Evolutionary conservation across 2,329 filamentous ascomycete genomes (phyloP), one percentile per base, ranked within the genome.

Genomic region (Diaporthe velutina): DNA sequence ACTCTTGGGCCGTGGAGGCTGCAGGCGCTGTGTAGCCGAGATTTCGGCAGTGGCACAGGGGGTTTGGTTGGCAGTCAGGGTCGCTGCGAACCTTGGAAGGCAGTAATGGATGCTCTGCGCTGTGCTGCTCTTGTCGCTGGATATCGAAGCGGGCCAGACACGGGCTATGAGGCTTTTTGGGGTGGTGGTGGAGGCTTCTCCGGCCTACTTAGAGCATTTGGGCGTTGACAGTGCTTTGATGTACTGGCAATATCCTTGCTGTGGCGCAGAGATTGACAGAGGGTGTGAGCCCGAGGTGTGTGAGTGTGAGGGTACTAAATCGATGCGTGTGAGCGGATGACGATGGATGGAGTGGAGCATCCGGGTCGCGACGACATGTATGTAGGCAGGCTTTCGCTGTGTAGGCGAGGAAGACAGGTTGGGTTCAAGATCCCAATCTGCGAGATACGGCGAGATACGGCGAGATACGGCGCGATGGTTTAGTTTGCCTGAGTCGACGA

Each of bases 241-340:
- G n/a, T 68, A 40, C 50, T 55, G 58, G 72, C 72, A 74, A 60
- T 48, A 76, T 73, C 73, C 75, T 68, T 76, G 75, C 33, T 28
- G 35, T 61, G 54, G 35, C 54, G 68, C 61, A 66, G 45, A 73
- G 58, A 42, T 50, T 50, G 52, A 22, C 45, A 48, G 40, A 38
- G 48, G 25, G 45, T 52, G 38, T 40, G 48, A 48, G 68, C 57
- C 50, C 22, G 68, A 67, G 35, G 71, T 61, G 57, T 50, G 54
- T 70, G 68, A 64, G 72, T 45, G 71, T 50, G 50, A 52, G 54
- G 61, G 68, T 72, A 73, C 48, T 61, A 74, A 74, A 58, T 30
- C 68, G 73, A 73, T 61, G 70, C 73, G 73, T 75, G 73, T 75
- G 61, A 75, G 73, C 73, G 70, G 73, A 75, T 55, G 60, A 70